A percentile compares a stretch with the other conserved stretches of the same genome.
Conservation (phyloP, 2,329 filamentous ascomycete genomes). For the Phialophora tarda region DNA sequence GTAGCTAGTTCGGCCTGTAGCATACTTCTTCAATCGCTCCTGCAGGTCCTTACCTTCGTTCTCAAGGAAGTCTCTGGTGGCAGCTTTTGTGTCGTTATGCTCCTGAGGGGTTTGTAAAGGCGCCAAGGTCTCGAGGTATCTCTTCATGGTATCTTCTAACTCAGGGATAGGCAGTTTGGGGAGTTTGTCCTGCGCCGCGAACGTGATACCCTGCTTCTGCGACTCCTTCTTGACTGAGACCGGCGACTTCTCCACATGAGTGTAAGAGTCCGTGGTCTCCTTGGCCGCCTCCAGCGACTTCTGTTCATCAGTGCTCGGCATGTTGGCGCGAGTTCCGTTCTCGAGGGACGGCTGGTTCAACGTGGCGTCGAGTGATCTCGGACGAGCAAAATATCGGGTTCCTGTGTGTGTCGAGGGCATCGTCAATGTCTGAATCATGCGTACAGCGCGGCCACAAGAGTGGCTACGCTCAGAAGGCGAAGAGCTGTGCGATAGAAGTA, state of each 20-base stretch:
- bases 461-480: slow-evolving; percentile 82
- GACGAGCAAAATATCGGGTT: slow-evolving; percentile 73
- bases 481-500: slow-evolving; percentile 92
- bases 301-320: slow-evolving; percentile 32
- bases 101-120: slow-evolving; percentile 82
- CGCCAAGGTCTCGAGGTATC: slow-evolving; percentile 77
- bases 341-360: slow-evolving; percentile 61
- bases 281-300: slow-evolving; percentile 40
- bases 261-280: slow-evolving; percentile 45
- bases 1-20: slow-evolving; percentile 88
- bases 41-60: slow-evolving; percentile 83
- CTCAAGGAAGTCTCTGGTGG: slow-evolving; percentile 81
- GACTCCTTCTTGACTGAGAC: slow-evolving; percentile 57
- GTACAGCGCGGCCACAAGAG: slow-evolving; percentile 76
- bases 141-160: slow-evolving; percentile 75
- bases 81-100: slow-evolving; percentile 78
- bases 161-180: slow-evolving; percentile 94
- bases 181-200: slow-evolving; percentile 83
- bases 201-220: slow-evolving; percentile 75
- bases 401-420: slow-evolving; percentile 66
- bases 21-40: slow-evolving; percentile 87
- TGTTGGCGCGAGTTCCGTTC: slow-evolving; percentile 56
- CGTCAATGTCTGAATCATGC: slow-evolving; percentile 58
- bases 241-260: slow-evolving; percentile 55
- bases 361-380: slow-evolving; percentile 74